phyloP scores from a whole-genome alignment of 495 filamentous ascomycete genomes.

The Penicillium bovifimosum region DNA sequence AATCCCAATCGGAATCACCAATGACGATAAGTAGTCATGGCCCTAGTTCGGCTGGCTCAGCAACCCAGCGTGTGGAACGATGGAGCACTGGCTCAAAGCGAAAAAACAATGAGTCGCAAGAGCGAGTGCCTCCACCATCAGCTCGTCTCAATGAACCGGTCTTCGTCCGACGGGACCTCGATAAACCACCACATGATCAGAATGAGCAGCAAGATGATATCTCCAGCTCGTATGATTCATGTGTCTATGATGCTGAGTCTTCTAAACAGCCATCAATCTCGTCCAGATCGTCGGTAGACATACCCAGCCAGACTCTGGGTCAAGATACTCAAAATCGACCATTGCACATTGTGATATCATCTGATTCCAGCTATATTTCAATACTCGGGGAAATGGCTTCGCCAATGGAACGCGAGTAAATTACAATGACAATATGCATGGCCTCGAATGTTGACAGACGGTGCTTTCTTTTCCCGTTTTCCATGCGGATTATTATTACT shows the following conservation, averaged over 20 bases:
- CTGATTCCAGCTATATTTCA: neutral
- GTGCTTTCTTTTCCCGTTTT: too few relatives aligned
- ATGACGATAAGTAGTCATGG: constrained; percentile 20
- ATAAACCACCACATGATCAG: neutral
- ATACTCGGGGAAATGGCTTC: neutral
- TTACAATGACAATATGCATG: too few relatives aligned
- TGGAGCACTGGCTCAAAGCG: constrained; percentile 35
- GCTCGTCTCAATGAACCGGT: constrained; percentile 12
- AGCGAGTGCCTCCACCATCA: constrained; percentile 32
- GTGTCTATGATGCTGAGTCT: neutral
- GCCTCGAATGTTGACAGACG: too few relatives aligned
- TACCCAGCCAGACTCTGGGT: neutral
- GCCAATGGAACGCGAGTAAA: neutral
- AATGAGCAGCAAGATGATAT: constrained; percentile 4
- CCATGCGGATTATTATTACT: neutral
- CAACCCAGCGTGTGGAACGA: constrained; percentile 32
- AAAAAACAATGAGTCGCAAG: constrained; percentile 36
- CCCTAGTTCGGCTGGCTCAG: constrained; percentile 13
- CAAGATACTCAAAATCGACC: neutral
- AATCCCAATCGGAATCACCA: constrained; percentile 17
- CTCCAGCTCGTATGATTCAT: neutral
- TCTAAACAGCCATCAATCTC: neutral
- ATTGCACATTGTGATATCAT: too few relatives aligned
- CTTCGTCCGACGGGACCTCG: neutral
- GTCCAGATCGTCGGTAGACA: neutral